Evolutionary conservation across 495 filamentous ascomycete genomes (phyloP).

Genomic region (Penicillium salamii): DNA sequence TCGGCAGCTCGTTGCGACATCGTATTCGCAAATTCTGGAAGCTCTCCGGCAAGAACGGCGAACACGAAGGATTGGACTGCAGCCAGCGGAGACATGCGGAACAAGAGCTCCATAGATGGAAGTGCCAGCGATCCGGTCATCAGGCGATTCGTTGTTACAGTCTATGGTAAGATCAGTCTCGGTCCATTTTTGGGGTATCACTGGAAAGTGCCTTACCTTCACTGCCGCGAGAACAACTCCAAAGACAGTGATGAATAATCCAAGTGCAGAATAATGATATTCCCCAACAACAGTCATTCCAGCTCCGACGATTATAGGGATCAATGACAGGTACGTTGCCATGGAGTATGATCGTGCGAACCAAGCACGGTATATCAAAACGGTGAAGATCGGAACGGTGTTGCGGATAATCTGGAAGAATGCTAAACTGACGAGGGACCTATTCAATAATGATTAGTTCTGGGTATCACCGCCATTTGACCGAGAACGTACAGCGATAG

Average conservation of each 20-base stretch:
- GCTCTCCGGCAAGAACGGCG: constrained; percentile 10
- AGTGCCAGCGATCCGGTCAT: constrained; percentile 17
- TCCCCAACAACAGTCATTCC: constrained; percentile 17
- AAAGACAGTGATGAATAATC: constrained; percentile 8
- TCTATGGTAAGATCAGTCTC: background rate
- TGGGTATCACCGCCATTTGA: background rate
- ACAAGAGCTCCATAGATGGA: constrained; percentile 16
- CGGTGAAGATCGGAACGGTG: constrained; percentile 17
- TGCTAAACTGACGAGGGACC: constrained; percentile 16
- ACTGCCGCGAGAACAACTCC: constrained; percentile 15
- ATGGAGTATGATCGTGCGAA: constrained; percentile 10
- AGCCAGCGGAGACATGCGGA: constrained; percentile 18
- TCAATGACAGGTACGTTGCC: constrained; percentile 13
- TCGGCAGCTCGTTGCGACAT: constrained; percentile 9
- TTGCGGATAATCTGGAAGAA: constrained; percentile 21
- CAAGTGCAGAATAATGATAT: constrained; percentile 13
- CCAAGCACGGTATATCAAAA: constrained; percentile 16
- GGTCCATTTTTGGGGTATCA: background rate
- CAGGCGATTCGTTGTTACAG: constrained; percentile 18
- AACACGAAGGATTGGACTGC: constrained; percentile 12
- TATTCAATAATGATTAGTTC: background rate
- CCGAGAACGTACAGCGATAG: constrained; percentile 8
- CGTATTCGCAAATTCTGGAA: constrained; percentile 5
- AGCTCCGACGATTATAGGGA: constrained; percentile 15
- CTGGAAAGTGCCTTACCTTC: constrained; percentile 1